Evolutionary conservation across 306 rosid species (phyloP).

Genomic region (Lathyrus aphaca): DNA sequence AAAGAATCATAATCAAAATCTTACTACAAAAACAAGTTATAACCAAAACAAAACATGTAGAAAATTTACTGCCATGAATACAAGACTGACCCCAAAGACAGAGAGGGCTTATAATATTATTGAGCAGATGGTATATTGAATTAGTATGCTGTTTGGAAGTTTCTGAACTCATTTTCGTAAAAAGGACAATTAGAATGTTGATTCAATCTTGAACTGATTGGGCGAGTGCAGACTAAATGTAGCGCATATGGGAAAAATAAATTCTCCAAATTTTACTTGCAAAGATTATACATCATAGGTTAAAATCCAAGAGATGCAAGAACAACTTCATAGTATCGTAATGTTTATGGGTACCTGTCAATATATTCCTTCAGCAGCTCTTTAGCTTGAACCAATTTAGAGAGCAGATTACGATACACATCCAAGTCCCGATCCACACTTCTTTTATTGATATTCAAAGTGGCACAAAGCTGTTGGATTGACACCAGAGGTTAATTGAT

Average conservation of each 20-base stretch:
- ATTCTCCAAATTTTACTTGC: background rate
- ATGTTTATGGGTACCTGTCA: slow-evolving; percentile 60
- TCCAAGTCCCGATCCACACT: slow-evolving; percentile 98
- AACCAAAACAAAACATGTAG: slow-evolving; percentile 21
- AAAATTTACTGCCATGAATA: slow-evolving; percentile 21
- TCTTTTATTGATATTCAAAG: slow-evolving; percentile 76
- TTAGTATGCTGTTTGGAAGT: background rate
- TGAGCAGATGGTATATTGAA: background rate
- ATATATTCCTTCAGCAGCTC: slow-evolving; percentile 92
- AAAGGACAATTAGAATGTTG: slow-evolving; percentile 7
- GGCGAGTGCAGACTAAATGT: background rate
- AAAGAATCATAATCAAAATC: slow-evolving; percentile 34
- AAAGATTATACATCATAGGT: background rate
- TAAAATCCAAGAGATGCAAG: background rate
- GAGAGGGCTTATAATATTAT: background rate
- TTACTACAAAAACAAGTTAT: slow-evolving; percentile 14
- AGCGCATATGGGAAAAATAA: background rate
- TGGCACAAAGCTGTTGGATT: slow-evolving; percentile 73
- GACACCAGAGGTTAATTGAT: slow-evolving; percentile 38
- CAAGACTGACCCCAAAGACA: background rate
- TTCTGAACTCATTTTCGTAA: background rate
- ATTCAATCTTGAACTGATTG: background rate
- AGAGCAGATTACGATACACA: slow-evolving; percentile 90
- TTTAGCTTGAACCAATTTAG: slow-evolving; percentile 97
- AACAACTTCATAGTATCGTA: background rate